A percentile compares a stretch with the other conserved stretches of the same genome.
phyloP scores from a whole-genome alignment of 2,329 filamentous ascomycete genomes.

The Diplodia scrobiculata region DNA sequence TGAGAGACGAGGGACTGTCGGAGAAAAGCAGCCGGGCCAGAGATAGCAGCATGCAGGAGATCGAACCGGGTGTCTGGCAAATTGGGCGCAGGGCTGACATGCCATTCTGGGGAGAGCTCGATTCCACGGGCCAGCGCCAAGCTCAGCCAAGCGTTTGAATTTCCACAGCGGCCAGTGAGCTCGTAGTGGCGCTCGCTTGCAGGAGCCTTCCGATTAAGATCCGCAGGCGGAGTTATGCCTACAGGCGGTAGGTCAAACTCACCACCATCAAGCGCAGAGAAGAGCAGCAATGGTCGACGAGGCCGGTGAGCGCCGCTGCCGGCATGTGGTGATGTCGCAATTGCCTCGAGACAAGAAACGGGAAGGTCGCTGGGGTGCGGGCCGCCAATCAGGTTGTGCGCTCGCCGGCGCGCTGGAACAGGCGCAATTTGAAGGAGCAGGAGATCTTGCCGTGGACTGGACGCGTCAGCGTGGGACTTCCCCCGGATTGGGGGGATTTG shows the following conservation, averaged over 20 bases:
- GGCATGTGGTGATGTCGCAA: conserved; percentile 15
- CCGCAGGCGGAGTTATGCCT: conserved; percentile 5
- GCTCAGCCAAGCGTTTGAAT: conserved; percentile 17
- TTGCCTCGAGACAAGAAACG: conserved; percentile 22
- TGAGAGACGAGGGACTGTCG: neutral
- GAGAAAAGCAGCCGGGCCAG: neutral
- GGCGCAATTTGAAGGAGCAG: conserved; percentile 1
- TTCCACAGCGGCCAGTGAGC: neutral
- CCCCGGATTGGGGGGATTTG: conserved; percentile 6
- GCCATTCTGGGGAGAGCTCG: conserved; percentile 12
- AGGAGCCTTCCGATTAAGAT: conserved; percentile 11
- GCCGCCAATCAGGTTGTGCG: conserved; percentile 22
- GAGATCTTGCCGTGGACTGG: neutral
- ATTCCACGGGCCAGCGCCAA: conserved; percentile 8
- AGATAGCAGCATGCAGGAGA: neutral
- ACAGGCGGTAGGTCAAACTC: neutral
- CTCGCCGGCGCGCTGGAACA: neutral
- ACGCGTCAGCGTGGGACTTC: conserved; percentile 18
- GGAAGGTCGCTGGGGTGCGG: conserved; percentile 21
- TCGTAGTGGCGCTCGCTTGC: conserved; percentile 21
- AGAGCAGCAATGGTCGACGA: neutral
- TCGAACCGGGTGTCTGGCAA: conserved; percentile 11
- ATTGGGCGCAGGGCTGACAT: neutral
- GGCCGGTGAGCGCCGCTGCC: neutral
- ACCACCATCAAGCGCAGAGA: neutral